Evolutionary conservation across 495 filamentous ascomycete species (phyloP).

Genomic region (Neurospora sp.): DNA sequence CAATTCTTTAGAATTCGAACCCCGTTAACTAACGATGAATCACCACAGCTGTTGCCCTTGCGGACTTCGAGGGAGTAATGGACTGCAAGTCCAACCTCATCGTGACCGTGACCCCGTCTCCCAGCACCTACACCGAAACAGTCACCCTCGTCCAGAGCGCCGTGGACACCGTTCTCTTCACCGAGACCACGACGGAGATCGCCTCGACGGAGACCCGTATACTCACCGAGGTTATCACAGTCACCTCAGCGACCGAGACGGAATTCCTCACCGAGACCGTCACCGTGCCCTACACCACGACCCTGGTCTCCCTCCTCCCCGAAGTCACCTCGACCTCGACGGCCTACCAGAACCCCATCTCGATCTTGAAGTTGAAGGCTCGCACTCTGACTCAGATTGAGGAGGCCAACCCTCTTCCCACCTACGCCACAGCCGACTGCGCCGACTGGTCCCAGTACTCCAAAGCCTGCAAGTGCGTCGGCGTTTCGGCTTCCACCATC

Average conservation of each 20-base stretch:
- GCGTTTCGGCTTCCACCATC: not conserved
- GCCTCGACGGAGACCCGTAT: slow-evolving; percentile 1
- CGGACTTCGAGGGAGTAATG: not conserved
- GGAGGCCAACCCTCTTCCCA: not conserved
- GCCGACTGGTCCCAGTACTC: slow-evolving; percentile 1
- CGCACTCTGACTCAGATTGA: not conserved
- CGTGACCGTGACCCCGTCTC: not conserved
- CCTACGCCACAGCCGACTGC: not conserved
- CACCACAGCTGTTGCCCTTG: not conserved
- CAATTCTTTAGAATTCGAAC: not conserved
- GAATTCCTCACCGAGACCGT: not conserved
- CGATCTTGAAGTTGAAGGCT: not conserved
- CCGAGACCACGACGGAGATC: slow-evolving; percentile 2
- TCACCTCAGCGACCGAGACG: not conserved
- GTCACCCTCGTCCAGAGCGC: slow-evolving; percentile 1
- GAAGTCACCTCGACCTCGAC: slow-evolving; percentile 1
- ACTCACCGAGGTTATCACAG: not conserved
- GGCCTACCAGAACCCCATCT: not conserved
- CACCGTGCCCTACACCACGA: not conserved
- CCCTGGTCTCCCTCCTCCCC: not conserved
- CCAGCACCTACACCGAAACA: slow-evolving; percentile 1
- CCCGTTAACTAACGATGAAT: not conserved
- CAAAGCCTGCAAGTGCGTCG: slow-evolving; percentile 1
- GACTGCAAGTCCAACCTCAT: slow-evolving; percentile 2
- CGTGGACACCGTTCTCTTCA: slow-evolving; percentile 1